These are phyloP conservation scores for Lipomyces yarrowii DNA, from an alignment of 1,139 yeast genomes.

Conservation along the genomic window DNA sequence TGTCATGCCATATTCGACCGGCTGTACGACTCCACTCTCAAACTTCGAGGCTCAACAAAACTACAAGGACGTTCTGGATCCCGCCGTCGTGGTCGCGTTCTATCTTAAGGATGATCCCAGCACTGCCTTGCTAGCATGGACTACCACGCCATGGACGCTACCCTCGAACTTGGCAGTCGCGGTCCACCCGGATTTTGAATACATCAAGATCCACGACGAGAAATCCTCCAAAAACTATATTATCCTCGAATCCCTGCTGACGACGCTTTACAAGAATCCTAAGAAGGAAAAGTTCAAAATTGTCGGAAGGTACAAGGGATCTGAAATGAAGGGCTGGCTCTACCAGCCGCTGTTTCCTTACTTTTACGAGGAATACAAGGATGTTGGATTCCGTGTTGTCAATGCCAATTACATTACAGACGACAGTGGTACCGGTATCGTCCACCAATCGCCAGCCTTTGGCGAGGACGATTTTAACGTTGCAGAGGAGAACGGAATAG, in stretches of 20 bases:
- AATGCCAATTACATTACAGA: constrained; percentile 81
- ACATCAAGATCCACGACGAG: constrained; percentile 89
- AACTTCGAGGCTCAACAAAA: constrained; percentile 98
- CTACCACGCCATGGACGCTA: constrained; percentile 99
- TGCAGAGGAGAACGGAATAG: constrained; percentile 73
- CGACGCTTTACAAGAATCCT: constrained; percentile 90
- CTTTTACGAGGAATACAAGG: constrained; percentile 74
- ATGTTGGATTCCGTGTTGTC: constrained; percentile 78
- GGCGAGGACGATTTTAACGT: constrained; percentile 98
- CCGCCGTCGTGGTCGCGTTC: constrained; percentile 92
- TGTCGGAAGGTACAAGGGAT: constrained; percentile 78
- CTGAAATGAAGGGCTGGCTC: constrained; percentile 72
- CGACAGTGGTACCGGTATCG: constrained; percentile 99
- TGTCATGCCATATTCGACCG: constrained; percentile 99
- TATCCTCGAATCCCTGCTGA: constrained; percentile 76
- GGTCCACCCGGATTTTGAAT: constrained; percentile 88
- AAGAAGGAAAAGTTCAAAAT: constrained; percentile 83
- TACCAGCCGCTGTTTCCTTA: constrained; percentile 84
- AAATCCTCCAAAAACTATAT: constrained; percentile 79
- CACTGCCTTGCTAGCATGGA: constrained; percentile 92
- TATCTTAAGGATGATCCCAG: constrained; percentile 77
- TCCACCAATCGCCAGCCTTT: constrained; percentile 97
- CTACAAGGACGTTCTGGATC: constrained; percentile 95
- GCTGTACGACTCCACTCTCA: constrained; percentile 92
- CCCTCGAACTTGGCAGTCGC: constrained; percentile 93